These are phyloP conservation scores for Toxicodendron radicans DNA, from an alignment of 345 rosid genomes.

Conservation along the genomic window DNA sequence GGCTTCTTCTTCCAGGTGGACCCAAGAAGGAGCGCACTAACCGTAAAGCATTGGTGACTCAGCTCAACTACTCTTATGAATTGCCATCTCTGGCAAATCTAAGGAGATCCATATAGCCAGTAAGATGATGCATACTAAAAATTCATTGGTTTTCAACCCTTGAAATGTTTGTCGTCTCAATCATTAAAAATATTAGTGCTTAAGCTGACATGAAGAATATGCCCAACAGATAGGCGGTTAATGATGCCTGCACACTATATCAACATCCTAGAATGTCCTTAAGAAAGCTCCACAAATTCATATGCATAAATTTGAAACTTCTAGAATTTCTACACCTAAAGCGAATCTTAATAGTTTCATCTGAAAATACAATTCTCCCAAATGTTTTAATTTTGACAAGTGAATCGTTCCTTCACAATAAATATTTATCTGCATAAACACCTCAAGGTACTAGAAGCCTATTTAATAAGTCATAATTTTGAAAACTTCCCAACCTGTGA, in stretches of 20 bases:
- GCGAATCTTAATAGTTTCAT: not conserved
- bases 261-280: not conserved
- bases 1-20: not conserved
- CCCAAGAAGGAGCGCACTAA: not conserved
- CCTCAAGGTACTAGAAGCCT: not conserved
- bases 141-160: not conserved
- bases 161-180: not conserved
- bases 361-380: not conserved
- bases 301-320: conserved; percentile 8
- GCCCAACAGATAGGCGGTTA: not conserved
- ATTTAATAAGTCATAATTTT: not conserved
- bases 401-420: not conserved
- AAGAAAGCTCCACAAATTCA: not conserved
- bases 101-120: not conserved
- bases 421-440: not conserved
- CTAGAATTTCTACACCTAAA: not conserved
- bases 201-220: not conserved
- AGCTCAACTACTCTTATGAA: not conserved
- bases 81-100: not conserved
- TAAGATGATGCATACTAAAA: not conserved
- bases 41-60: not conserved
- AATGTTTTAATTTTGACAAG: not conserved
- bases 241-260: not conserved
- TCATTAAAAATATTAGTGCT: not conserved
- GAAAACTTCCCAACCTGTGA: conserved; percentile 53